These are phyloP conservation scores for Ogataea paraovalis DNA, from an alignment of 805 yeast species.

Conservation along the genomic window DNA sequence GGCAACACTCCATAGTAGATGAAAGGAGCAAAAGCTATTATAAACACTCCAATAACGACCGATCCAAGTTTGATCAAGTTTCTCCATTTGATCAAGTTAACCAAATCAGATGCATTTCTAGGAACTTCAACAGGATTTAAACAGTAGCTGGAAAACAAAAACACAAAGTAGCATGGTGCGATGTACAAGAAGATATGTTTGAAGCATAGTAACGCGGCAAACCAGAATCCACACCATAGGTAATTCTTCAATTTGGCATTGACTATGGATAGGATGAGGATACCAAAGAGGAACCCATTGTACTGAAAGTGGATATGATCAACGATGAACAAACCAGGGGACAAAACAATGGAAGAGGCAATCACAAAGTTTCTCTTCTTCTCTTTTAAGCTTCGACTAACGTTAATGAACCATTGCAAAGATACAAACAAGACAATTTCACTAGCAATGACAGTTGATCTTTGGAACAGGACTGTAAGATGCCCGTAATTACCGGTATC, in stretches of 20 bases:
- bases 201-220: constrained; percentile 79
- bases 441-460: constrained; percentile 72
- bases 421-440: constrained; percentile 70
- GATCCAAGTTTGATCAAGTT: constrained; percentile 59
- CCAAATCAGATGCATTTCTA: constrained; percentile 16
- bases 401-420: constrained; percentile 65
- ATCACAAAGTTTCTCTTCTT: constrained; percentile 61
- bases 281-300: constrained; percentile 89
- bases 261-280: constrained; percentile 68
- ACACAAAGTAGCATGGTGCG: constrained; percentile 91
- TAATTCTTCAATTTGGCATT: constrained; percentile 58
- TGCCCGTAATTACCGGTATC: constrained; percentile 63
- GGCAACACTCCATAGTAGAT: constrained; percentile 55
- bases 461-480: constrained; percentile 80
- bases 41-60: constrained; percentile 58
- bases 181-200: constrained; percentile 90
- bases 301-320: constrained; percentile 98
- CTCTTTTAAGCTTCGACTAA: constrained; percentile 33
- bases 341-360: constrained; percentile 75
- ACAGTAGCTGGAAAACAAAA: constrained; percentile 69
- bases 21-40: constrained; percentile 77
- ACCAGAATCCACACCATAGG: constrained; percentile 62
- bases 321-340: constrained; percentile 86
- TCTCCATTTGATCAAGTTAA: constrained; percentile 42
- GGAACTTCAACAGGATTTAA: constrained; percentile 34